Base-by-base conservation (phyloP, 257 asterid genomes). In the Avicennia marina region DNA sequence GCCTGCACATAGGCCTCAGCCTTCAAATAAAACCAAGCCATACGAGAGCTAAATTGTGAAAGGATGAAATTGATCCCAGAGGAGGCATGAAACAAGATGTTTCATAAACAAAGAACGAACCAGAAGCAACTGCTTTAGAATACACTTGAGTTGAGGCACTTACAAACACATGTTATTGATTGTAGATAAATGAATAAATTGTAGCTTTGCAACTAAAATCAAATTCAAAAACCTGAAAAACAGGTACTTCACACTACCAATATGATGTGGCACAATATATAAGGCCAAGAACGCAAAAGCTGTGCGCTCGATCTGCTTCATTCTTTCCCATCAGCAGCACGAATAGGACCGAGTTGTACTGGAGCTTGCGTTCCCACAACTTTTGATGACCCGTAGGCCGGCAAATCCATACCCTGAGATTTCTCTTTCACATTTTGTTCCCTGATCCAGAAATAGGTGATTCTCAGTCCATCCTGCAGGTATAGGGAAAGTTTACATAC, bases 391-490 rank as follows among this genome's bases (percentile, higher is more conserved):
- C 95, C 95, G 32, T 86, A 82, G 49, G 26, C 34, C 10, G 95
- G 67, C 47, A 70, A 31, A 56, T 82, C 81, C 1, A 42, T 22
- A 5, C 95, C 95, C 56, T 68, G 65, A 39, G 79, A 62, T 68
- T 75, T 87, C 90, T 90, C 98, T 65, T 90, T 87, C 72, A 84
- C 96, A 6, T 84, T 75, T 53, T 90, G 98, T 47, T 85, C 95
- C 63, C 87, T 90, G 60, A 90, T 90, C 98, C 98, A 90, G 62
- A 81, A 81, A 67, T 87, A 90, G 0, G 98, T 90, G 74, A 90
- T 72, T 71, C 96, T 87, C 77, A 90, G 58, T 13, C 98, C 98
- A 58, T 90, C 98, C 96, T 90, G 56, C 7, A 59, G 15, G 56
- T 6, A 6, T 29, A 38, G 5, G 41, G 10, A 36, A 4, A 3